Base-by-base conservation (phyloP, 192 early-diverging fungal species). In the Obelidium mucronatum region DNA sequence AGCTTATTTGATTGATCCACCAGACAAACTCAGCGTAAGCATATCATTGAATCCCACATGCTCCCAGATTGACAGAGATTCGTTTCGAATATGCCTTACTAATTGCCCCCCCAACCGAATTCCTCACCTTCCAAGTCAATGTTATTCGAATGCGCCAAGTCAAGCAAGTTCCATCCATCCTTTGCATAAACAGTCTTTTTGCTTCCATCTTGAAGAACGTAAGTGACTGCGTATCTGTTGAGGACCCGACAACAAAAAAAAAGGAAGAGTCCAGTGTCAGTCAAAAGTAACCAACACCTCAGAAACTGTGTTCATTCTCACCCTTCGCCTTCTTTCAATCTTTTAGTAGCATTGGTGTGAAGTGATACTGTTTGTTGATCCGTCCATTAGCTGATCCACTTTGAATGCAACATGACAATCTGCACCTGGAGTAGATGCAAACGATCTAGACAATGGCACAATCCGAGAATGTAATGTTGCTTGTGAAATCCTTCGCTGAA, bases 81-180 rank as follows among this genome's bases (percentile, higher is more conserved):
- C 44, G 19, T 6, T 48, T 48, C 48, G 11, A 51, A 15, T 51
- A 11, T 51, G 11, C 22, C 1, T 22, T 24, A 39, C 1, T 39
- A 22, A 2, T 0, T 39, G 19, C 40, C 39, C n/a, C 22, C 19
- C 39, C 0, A 67, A 67, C n/a, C n/a, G n/a, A n/a, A n/a, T n/a
- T n/a, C 68, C 82, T 67, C 77, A 91, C 95, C 95, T 87, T 98
- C 96, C 34, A 97, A 87, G 64, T 97, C 96, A 42, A 98, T 92
- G 77, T 96, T 91, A 74, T 97, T 90, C 33, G 89, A 86, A 78
- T 96, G 94, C 3, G 97, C 94, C 26, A 98, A 79, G 80, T 98
- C 97, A 81, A 98, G 85, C 61, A 98, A 82, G 59, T 91, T 96
- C 67, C 94, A 94, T 36, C 93, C 94, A 70, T 94, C 91, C 24